These are phyloP conservation scores for Calonectria leucothoes DNA, from an alignment of 2,329 filamentous ascomycete species.

Conservation along the genomic window DNA sequence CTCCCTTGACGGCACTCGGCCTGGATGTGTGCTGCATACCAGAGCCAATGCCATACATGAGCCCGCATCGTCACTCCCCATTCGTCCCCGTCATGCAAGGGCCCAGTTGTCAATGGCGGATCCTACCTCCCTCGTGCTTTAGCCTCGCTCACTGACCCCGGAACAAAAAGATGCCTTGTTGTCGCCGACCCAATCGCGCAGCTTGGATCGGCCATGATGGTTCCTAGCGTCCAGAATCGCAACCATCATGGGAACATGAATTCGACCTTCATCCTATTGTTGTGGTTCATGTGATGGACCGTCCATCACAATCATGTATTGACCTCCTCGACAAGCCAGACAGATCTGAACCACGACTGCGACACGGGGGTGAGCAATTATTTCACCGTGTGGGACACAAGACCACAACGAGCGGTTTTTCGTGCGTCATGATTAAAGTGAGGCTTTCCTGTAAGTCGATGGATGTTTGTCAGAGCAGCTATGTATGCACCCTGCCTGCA, in stretches of 20 bases:
- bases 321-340: not conserved
- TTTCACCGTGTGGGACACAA: not conserved
- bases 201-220: constrained; percentile 6
- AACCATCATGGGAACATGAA: not conserved
- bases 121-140: constrained; percentile 20
- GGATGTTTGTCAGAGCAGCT: not conserved
- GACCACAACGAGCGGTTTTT: constrained; percentile 13
- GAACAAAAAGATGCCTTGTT: not conserved
- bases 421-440: constrained; percentile 4
- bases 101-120: constrained; percentile 22
- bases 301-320: not conserved
- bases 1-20: constrained; percentile 2
- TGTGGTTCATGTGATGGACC: not conserved
- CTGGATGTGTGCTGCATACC: constrained; percentile 5
- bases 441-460: not conserved
- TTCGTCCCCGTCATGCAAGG: constrained; percentile 32
- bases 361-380: not conserved
- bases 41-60: constrained; percentile 30
- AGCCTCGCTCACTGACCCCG: constrained; percentile 6
- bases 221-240: not conserved
- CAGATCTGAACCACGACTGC: not conserved
- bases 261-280: not conserved
- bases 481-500: not conserved
- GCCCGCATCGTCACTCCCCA: constrained; percentile 31
- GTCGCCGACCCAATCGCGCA: constrained; percentile 6